Conservation (phyloP, 176 grass and related monocot genomes). For the barley (Hordeum vulgare) region MorexV3_pseudomolecules_assembly NC_058518.1:368645405-368645904, state of each 20-base stretch:
- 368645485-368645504: neutral
- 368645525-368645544: constrained; percentile 27
- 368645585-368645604: constrained; percentile 43
- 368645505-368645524: constrained; percentile 1
- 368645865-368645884: too few species aligned
- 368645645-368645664: neutral
- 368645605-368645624: neutral
- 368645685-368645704: neutral
- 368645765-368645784: neutral
- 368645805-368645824: neutral
- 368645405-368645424: neutral
- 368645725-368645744: neutral
- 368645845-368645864: too few species aligned
- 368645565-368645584: too few species aligned
- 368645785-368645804: neutral
- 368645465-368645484: neutral
- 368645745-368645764: neutral
- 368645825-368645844: too few species aligned
- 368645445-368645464: neutral
- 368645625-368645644: neutral
- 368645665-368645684: neutral
- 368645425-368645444: too few species aligned
- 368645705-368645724: neutral
- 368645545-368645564: neutral
- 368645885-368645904: too few species aligned